Base-by-base conservation (phyloP, 2,329 filamentous ascomycete genomes). In the Trichoderma atrobrunneum region DNA sequence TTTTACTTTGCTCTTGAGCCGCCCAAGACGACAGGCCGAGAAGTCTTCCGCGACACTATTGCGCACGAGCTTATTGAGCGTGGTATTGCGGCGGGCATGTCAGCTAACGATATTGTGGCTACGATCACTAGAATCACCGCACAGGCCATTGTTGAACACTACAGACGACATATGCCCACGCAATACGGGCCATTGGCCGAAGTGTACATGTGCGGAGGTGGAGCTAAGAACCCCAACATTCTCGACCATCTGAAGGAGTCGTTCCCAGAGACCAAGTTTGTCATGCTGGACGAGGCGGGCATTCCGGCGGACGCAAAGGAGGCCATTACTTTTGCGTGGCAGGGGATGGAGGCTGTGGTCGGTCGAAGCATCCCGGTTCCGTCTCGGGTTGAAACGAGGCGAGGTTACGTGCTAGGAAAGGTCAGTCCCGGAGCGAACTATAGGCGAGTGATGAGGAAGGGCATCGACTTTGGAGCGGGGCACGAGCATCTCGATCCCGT, bases 171-270 rank as follows among this genome's bases (percentile, higher is more conserved):
- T 72, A 83, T 85, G 61, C 84, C 85, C 6, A 74, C 75, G 16
- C 77, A 83, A 26, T 70, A 70, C 26, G 68, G 68, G 12, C 77
- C 78, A 16, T 82, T 89, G 69, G 84, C 81, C 5, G 88, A 90
- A 79, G 83, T 90, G 48, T 90, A 87, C 81, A 87, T 90, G 84
- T 89, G 87, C 77, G 88, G 88, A 12, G 87, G 86, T 6, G 87
- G 87, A 21, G 87, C 87, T 0, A 83, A 85, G 73, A 89, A 90
- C 75, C 85, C 86, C 1, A 89, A 89, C 74, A 90, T 90, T 74
- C 82, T 76, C 8, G 77, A 83, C 7, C 87, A 84, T 76, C 85
- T 90, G 73, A 85, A 87, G 77, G 76, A 78, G 69, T 79, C 82
- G 73, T 87, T 84, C 74, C 87, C 84, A 16, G 80, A 82, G 48